These are phyloP conservation scores for Hirschfeldia incana DNA, from an alignment of 345 rosid genomes.

Conservation along the genomic window DNA sequence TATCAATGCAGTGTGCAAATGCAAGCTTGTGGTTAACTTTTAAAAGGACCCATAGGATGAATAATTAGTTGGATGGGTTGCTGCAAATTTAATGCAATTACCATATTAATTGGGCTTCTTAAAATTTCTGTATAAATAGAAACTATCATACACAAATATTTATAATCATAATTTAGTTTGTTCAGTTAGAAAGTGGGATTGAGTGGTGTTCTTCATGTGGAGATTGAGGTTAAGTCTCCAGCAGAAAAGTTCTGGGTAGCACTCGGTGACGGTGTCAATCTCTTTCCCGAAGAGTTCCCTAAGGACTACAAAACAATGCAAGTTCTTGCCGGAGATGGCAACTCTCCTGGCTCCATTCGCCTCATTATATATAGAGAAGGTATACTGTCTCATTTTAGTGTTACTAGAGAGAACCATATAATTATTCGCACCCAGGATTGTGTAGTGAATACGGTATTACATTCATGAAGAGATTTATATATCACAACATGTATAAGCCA, in stretches of 20 bases:
- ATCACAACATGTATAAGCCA: neutral
- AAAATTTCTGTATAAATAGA: conserved; percentile 21
- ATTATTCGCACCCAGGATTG: neutral
- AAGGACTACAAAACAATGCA: conserved; percentile 77
- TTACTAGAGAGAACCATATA: neutral
- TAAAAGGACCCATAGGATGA: conserved; percentile 26
- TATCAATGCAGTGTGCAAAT: conserved; percentile 16
- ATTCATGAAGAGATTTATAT: neutral
- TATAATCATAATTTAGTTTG: neutral
- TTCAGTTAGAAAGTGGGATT: conserved; percentile 49
- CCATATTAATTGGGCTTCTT: neutral
- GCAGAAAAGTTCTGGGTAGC: conserved; percentile 65
- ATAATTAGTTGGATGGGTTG: conserved; percentile 31
- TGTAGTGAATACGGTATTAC: neutral
- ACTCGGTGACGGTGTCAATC: conserved; percentile 61
- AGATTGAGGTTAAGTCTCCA: conserved; percentile 66
- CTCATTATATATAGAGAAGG: conserved; percentile 67
- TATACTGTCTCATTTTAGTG: conserved; percentile 5
- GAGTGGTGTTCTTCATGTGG: conserved; percentile 63
- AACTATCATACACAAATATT: neutral
- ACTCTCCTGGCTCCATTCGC: conserved; percentile 72
- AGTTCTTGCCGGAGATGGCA: conserved; percentile 84
- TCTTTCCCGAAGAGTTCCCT: conserved; percentile 71
- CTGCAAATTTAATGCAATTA: conserved; percentile 31
- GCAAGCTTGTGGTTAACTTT: conserved; percentile 19